These are phyloP conservation scores for Trichoderma virens DNA, from an alignment of 495 filamentous ascomycete species.

Conservation along the genomic window DNA sequence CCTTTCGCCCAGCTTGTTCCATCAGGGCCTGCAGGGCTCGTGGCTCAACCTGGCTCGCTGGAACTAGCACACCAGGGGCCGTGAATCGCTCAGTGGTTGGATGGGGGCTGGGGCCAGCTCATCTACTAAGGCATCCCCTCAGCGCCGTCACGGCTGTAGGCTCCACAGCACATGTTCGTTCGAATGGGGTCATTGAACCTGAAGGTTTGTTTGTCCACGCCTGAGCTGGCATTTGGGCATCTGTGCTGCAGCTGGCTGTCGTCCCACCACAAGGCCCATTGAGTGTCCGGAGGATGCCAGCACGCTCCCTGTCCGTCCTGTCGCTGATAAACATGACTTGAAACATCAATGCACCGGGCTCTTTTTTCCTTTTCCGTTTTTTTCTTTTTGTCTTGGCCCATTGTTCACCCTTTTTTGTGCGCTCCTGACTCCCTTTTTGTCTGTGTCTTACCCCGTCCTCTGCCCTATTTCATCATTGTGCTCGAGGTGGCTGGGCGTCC, in stretches of 20 bases:
- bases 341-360: neutral
- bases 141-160: constrained; percentile 2
- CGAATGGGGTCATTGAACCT: neutral
- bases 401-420: neutral
- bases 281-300: too few relatives aligned
- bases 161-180: constrained; percentile 3
- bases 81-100: neutral
- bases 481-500: neutral
- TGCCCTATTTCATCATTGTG: neutral
- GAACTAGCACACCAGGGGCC: neutral
- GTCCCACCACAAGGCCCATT: too few relatives aligned
- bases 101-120: neutral
- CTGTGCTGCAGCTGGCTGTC: neutral
- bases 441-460: neutral
- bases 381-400: neutral
- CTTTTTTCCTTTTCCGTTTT: neutral
- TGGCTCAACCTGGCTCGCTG: constrained; percentile 1
- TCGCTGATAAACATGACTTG: too few relatives aligned
- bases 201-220: neutral
- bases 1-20: too few relatives aligned
- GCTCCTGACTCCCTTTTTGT: neutral
- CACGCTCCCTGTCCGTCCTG: neutral
- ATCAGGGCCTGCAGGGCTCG: neutral
- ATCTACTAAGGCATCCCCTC: neutral
- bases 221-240: neutral